Base-by-base conservation (phyloP, 331 rosid species). In the Quercus tomentella region DNA sequence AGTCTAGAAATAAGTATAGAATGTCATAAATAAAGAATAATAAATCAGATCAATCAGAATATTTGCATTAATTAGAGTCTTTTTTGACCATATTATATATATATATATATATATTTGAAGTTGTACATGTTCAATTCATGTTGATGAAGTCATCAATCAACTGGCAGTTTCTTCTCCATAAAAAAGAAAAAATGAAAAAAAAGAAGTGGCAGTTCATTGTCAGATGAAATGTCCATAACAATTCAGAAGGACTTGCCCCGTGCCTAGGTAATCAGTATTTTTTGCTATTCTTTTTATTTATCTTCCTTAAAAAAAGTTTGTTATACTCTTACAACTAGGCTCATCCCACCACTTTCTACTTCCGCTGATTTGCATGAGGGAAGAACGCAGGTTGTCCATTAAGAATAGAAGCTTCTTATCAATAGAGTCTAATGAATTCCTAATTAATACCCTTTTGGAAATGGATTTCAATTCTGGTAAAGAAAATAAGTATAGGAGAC, bases 331-430 rank as follows among this genome's bases (percentile, higher is more conserved):
- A 65, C 37, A 51, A 60, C 57, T 23, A 41, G 70, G 70, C 21
- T 75, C 37, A 58, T 75, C 58, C 78, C 70, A 75, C 78, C 70
- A 75, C 70, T 75, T 75, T 60, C 33, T 61, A 41, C 57, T 75
- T n/a, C 78, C 78, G 7, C 17, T 25, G 20, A 75, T 60, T 56
- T 37, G 56, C 69, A 35, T 23, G 23, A 60, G 43, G 56, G 78
- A 60, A 35, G 4, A 3, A 21, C 70, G 70, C 15, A 23, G 61
- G 18, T 35, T 60, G 18, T 60, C 70, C 41, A 25, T 58, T 75
- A 33, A 37, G 55, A 75, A 60, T 1, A 57, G 57, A 7, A 75
- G 78, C 5, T 75, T 58, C 57, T 23, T 60, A 41, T 75, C 78
- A 75, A 60, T 15, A 3, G 71, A 60, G 6, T 37, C 57, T 15